phyloP scores from a whole-genome alignment of 768 basidiomycete species.

The Lyophyllum semitale region DNA sequence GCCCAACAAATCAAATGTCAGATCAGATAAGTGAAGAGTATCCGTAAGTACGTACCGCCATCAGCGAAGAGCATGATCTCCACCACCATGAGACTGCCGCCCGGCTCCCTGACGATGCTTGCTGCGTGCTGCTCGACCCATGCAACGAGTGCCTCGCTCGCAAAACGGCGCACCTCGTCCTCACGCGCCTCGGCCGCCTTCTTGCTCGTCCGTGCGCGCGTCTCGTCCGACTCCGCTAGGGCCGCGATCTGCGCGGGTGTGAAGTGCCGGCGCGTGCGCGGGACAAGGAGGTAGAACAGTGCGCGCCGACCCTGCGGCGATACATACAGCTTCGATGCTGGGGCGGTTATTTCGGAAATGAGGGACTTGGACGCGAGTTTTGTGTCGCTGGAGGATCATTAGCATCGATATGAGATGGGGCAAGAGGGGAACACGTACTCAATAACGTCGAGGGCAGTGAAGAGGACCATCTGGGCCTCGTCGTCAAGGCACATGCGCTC shows the following conservation, averaged over 20 bases:
- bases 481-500: constrained; percentile 87
- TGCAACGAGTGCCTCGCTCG: constrained; percentile 72
- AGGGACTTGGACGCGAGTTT: constrained; percentile 85
- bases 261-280: constrained; percentile 84
- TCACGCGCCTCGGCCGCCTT: constrained; percentile 66
- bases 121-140: constrained; percentile 68
- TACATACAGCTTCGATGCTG: constrained; percentile 57
- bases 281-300: constrained; percentile 80
- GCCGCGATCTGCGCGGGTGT: constrained; percentile 76
- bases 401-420: background rate
- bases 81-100: constrained; percentile 73
- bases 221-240: constrained; percentile 73
- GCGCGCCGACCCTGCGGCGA: constrained; percentile 79
- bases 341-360: constrained; percentile 64
- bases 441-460: constrained; percentile 86
- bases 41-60: constrained; percentile 59
- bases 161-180: constrained; percentile 71
- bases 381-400: constrained; percentile 66
- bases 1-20: background rate
- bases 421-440: constrained; percentile 57
- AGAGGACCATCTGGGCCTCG: constrained; percentile 87
- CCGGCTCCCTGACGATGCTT: constrained; percentile 69
- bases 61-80: constrained; percentile 87
- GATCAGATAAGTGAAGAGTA: background rate
- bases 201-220: constrained; percentile 79